Evolutionary conservation across 371 early-diverging fungal species (phyloP).

Genomic region (Mortierella sp.): DNA sequence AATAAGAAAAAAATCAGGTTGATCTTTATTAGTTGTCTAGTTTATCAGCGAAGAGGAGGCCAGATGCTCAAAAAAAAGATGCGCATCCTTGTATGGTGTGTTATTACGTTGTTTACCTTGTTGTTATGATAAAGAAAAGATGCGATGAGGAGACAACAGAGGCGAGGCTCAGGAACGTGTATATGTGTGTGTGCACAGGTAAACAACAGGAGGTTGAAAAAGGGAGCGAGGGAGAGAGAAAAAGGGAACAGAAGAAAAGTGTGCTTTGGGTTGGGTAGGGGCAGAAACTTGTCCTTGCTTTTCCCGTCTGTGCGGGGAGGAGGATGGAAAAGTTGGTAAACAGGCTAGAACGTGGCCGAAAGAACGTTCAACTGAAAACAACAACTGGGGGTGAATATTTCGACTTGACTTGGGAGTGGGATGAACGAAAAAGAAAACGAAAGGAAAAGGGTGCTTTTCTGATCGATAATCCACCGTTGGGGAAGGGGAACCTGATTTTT

Average conservation of each 20-base stretch:
- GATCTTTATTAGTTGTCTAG: no score
- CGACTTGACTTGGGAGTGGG: background rate
- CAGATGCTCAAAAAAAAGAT: background rate
- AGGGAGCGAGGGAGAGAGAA: background rate
- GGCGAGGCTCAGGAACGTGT: constrained; percentile 10
- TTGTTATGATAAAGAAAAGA: background rate
- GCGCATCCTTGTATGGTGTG: background rate
- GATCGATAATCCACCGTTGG: background rate
- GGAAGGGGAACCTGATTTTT: no score
- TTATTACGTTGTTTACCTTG: background rate
- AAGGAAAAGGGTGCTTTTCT: background rate
- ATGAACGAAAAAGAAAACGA: background rate
- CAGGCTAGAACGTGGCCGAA: constrained; percentile 7
- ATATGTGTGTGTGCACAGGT: constrained; percentile 7
- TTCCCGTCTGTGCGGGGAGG: background rate
- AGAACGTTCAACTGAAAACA: background rate
- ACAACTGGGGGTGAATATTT: background rate
- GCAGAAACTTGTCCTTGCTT: background rate
- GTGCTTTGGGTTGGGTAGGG: background rate
- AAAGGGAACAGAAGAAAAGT: background rate
- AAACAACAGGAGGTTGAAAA: background rate
- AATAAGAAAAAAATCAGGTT: background rate
- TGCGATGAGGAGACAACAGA: background rate
- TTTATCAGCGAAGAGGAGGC: background rate
- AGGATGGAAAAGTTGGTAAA: background rate